phyloP scores from a whole-genome alignment of 306 rosid genomes.

The Calophaca sinica region DNA sequence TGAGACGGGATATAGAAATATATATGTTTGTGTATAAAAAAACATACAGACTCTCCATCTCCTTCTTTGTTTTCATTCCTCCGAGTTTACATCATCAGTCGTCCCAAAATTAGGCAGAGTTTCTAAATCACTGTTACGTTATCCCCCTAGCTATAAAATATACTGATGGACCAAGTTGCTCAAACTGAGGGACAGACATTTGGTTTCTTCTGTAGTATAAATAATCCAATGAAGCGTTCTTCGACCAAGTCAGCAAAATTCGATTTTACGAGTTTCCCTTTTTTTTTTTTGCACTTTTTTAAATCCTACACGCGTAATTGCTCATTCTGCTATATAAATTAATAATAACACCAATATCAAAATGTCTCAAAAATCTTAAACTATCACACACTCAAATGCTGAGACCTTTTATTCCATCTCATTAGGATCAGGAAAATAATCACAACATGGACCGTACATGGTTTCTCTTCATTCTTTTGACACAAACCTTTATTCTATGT shows the following conservation, averaged over 20 bases:
- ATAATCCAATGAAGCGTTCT: not conserved
- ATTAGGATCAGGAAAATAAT: not conserved
- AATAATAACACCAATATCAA: no score
- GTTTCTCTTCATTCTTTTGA: slow-evolving; percentile 33
- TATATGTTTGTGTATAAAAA: no score
- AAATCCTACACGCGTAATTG: not conserved
- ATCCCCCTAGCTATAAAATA: not conserved
- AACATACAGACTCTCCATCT: no score
- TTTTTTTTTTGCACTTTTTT: no score
- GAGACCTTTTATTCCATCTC: not conserved
- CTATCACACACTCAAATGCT: not conserved
- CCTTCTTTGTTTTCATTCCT: no score
- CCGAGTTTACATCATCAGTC: no score
- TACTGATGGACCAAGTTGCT: not conserved
- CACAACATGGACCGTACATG: slow-evolving; percentile 16
- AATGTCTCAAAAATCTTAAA: no score
- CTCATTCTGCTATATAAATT: not conserved
- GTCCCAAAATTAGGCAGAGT: no score
- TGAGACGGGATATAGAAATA: no score
- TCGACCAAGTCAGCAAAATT: not conserved
- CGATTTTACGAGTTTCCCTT: no score
- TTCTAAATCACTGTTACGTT: no score
- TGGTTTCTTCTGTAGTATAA: not conserved
- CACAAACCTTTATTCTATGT: slow-evolving; percentile 1
- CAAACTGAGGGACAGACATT: not conserved